A percentile compares a stretch with the other conserved stretches of the same genome.
Conservation (phyloP, 352 stramenopile genomes). For the Phytopythium kandeliae region DNA sequence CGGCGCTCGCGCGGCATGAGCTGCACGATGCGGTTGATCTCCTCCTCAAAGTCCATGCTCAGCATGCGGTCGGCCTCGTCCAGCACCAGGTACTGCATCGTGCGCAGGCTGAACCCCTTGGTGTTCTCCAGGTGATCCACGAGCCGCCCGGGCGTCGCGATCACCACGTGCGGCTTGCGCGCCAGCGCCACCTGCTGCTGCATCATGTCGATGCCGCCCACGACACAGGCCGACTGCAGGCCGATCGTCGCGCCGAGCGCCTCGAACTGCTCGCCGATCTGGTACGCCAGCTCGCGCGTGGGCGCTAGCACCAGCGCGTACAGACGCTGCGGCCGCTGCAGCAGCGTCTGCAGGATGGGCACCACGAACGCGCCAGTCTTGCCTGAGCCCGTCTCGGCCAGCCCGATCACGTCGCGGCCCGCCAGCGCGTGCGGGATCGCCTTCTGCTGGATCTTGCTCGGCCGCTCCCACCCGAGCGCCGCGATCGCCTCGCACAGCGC, state of each 20-base stretch:
- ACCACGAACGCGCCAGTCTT: conserved; percentile 96
- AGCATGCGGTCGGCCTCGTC: conserved; percentile 96
- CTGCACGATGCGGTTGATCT: conserved; percentile 97
- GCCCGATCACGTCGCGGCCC: conserved; percentile 96
- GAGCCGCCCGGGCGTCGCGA: conserved; percentile 90
- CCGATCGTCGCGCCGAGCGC: conserved; percentile 89
- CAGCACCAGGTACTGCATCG: conserved; percentile 87
- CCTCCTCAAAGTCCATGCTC: conserved; percentile 97
- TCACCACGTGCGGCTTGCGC: conserved; percentile 95
- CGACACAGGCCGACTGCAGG: conserved; percentile 89
- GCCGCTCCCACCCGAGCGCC: conserved; percentile 90
- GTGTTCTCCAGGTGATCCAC: conserved; percentile 93
- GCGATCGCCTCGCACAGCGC: conserved; percentile 90
- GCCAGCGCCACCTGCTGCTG: conserved; percentile 96
- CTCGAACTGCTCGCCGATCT: conserved; percentile 95
- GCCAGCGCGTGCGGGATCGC: conserved; percentile 90
- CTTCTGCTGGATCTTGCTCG: conserved; percentile 95
- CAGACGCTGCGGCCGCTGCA: conserved; percentile 88
- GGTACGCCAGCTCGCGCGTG: conserved; percentile 94
- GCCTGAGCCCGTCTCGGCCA: conserved; percentile 93
- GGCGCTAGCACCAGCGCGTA: conserved; percentile 91
- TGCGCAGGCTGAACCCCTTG: conserved; percentile 90
- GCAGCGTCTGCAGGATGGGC: conserved; percentile 89
- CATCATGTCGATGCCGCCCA: conserved; percentile 97
- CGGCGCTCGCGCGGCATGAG: conserved; percentile 57